Base-by-base conservation (phyloP, 2,329 filamentous ascomycete species). In the Calonectria ilicicola region DNA sequence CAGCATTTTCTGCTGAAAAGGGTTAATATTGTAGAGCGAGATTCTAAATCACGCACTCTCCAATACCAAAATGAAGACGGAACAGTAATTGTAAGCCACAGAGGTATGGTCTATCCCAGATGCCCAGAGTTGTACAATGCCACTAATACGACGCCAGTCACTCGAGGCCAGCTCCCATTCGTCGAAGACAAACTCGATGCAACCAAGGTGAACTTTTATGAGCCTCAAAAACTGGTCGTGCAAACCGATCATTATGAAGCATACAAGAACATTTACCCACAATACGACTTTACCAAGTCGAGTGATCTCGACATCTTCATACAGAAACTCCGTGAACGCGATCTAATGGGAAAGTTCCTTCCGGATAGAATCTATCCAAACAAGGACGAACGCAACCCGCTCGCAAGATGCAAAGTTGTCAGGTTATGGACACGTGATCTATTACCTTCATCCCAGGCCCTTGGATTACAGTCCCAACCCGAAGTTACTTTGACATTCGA, bases 151-250 rank as follows among this genome's bases (percentile, higher is more conserved):
- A 9, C 9, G 5, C 3, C 8, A 63, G 58, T 63, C 40, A 44
- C 40, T 9, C 38, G 40, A 17, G 58, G 58, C 9, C 38, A 63
- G 27, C 40, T 63, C 8, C 58, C 58, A 44, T 63, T 21, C 10
- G 40, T 63, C 8, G 58, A 63, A n/a, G 58, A 63, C 58, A 29
- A 32, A 17, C 58, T 63, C 26, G 58, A 63, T 44, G 58, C 58
- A 26, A 63, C 58, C 26, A 38, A 63, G 14, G 40, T 63, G 2
- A 44, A 46, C 40, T 63, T 63, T 17, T n/a, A 44, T 44, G 42
- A 44, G 2, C 42, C n/a, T 9, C 42, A 44, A 21, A 44, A 44
- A 10, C 19, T n/a, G n/a, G 42, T n/a, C 19, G n/a, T n/a, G 2
- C 19, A 44, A 35, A 60, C 29, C 9, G 58, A 44, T 26, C 35